Percentiles rank a stretch among this genome's conserved stretches.
phyloP scores from a whole-genome alignment of 176 grass and related monocot genomes.

The Oryza glaberrima region DNA sequence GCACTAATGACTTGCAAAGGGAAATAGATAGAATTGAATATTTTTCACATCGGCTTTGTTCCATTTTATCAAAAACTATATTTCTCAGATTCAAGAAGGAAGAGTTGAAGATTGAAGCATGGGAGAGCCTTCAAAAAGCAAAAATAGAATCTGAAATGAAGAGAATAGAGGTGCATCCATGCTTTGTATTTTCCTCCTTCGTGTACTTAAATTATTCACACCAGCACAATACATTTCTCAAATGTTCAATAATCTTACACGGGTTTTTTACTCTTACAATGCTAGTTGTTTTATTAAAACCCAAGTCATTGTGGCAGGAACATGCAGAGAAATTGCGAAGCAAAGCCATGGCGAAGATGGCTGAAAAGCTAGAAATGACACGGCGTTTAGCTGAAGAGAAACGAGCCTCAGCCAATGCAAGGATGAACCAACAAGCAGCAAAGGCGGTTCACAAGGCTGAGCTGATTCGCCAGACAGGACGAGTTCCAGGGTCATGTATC shows the following conservation, averaged over 20 bases:
- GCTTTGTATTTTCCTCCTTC: not conserved
- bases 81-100: slow-evolving; percentile 79
- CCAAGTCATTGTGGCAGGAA: slow-evolving; percentile 46
- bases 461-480: slow-evolving; percentile 74
- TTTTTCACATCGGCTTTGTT: not conserved
- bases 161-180: slow-evolving; percentile 69
- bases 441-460: slow-evolving; percentile 65
- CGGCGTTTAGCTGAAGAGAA: slow-evolving; percentile 65
- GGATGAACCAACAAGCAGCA: slow-evolving; percentile 65
- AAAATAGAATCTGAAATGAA: slow-evolving; percentile 81
- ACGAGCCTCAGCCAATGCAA: slow-evolving; percentile 60
- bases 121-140: slow-evolving; percentile 65
- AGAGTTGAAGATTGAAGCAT: slow-evolving; percentile 92
- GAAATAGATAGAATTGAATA: not conserved
- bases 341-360: slow-evolving; percentile 61
- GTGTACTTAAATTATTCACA: not conserved
- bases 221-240: not conserved
- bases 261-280: not conserved
- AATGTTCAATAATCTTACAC: not conserved
- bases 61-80: slow-evolving; percentile 1
- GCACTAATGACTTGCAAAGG: slow-evolving; percentile 12
- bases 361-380: slow-evolving; percentile 67
- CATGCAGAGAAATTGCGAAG: slow-evolving; percentile 69
- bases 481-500: slow-evolving; percentile 58
- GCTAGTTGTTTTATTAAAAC: not conserved